Evolutionary conservation across 148 eudicot species (phyloP).

Genomic region (Drosera capensis): DNA sequence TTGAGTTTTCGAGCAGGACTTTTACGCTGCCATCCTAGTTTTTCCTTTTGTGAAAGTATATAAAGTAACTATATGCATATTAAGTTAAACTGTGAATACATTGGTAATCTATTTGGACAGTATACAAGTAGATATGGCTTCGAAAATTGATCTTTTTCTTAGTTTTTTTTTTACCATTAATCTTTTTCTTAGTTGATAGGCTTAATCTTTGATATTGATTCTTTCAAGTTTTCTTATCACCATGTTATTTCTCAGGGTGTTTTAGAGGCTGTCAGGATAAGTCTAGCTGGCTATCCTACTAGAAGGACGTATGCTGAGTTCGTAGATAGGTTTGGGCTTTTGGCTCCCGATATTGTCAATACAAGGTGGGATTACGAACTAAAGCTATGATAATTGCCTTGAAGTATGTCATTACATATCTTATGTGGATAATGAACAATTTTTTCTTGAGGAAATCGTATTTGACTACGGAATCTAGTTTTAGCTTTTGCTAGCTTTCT

Average conservation of each 20-base stretch:
- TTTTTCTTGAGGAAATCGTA: not conserved
- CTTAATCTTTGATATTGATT: too few species aligned
- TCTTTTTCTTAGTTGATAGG: not conserved
- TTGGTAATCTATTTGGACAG: too few species aligned
- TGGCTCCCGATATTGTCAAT: conserved; percentile 55
- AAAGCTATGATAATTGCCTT: not conserved
- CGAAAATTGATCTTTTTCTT: not conserved
- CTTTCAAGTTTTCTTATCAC: not conserved
- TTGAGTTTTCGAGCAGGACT: not conserved
- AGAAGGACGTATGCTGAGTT: conserved; percentile 78
- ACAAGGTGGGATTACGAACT: conserved; percentile 32
- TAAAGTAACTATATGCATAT: too few species aligned
- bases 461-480: not conserved
- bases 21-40: not conserved
- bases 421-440: not conserved
- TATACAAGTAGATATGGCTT: too few species aligned
- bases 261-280: conserved; percentile 88
- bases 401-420: too few species aligned
- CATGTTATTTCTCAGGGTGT: conserved; percentile 50
- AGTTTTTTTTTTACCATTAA: not conserved
- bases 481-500: not conserved
- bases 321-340: conserved; percentile 86
- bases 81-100: too few species aligned
- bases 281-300: conserved; percentile 97
- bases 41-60: not conserved